Conservation (phyloP, 306 rosid genomes). For the Cucurbita maxima region DNA sequence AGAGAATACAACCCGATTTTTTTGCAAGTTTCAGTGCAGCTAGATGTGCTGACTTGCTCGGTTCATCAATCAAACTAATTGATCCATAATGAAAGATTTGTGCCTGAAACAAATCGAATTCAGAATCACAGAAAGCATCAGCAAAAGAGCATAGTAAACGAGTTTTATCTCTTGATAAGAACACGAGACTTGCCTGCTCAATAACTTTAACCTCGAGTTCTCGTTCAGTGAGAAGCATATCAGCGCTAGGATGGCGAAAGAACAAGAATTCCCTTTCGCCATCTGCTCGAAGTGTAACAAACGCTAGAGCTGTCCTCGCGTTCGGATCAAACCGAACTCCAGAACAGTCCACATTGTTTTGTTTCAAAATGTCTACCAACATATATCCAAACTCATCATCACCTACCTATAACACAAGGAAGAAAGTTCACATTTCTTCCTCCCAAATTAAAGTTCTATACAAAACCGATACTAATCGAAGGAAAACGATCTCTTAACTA, state of each 20-base stretch:
- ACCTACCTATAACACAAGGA: conserved; percentile 46
- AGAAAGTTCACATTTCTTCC: neutral
- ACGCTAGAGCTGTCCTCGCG: conserved; percentile 85
- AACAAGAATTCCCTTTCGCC: conserved; percentile 89
- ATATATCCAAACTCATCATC: conserved; percentile 75
- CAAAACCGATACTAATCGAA: neutral
- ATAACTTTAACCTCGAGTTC: conserved; percentile 60
- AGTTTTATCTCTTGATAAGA: neutral
- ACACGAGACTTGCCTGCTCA: conserved; percentile 29
- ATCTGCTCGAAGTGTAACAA: conserved; percentile 75
- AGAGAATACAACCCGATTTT: conserved; percentile 62
- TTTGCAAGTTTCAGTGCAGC: conserved; percentile 70
- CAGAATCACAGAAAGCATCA: neutral
- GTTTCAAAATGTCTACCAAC: conserved; percentile 60
- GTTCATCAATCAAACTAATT: conserved; percentile 86
- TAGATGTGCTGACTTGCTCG: conserved; percentile 66
- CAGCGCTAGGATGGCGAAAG: conserved; percentile 90
- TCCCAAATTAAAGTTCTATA: neutral
- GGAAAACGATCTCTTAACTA: neutral
- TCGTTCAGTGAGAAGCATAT: conserved; percentile 70
- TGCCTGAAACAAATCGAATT: conserved; percentile 27
- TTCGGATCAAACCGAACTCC: conserved; percentile 64
- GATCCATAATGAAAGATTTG: conserved; percentile 81
- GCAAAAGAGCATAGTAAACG: neutral
- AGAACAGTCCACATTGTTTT: conserved; percentile 49